phyloP scores from a whole-genome alignment of 1,284 basidiomycete species.

The Fomitopsis schrenkii region DNA sequence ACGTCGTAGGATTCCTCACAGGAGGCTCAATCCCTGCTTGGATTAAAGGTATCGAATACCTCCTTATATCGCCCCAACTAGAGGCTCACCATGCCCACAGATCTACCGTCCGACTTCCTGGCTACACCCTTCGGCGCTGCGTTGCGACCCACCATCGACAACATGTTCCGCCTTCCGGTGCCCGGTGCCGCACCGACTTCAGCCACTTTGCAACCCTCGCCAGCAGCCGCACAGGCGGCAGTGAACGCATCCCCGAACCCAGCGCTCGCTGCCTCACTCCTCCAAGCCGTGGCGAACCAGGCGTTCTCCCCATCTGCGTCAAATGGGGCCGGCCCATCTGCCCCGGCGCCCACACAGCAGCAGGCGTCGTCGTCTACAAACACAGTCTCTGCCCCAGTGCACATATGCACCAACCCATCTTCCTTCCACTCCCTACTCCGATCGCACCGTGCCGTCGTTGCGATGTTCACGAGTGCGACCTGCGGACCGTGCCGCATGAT shows the following conservation, averaged over 20 bases:
- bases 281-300: conserved; percentile 60
- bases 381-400: conserved; percentile 59
- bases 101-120: conserved; percentile 85
- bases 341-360: conserved; percentile 22
- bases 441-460: conserved; percentile 51
- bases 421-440: conserved; percentile 48
- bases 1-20: conserved; percentile 81
- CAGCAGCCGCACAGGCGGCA: conserved; percentile 27
- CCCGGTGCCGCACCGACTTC: conserved; percentile 40
- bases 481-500: conserved; percentile 63
- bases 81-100: conserved; percentile 33
- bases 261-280: conserved; percentile 52
- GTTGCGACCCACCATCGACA: conserved; percentile 83
- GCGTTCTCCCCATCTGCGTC: conserved; percentile 33
- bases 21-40: conserved; percentile 75
- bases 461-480: conserved; percentile 62
- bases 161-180: conserved; percentile 67
- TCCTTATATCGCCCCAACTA: not conserved
- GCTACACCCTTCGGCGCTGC: conserved; percentile 88
- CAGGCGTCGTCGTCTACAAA: conserved; percentile 32
- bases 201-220: conserved; percentile 24
- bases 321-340: conserved; percentile 20
- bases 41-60: conserved; percentile 55
- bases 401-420: conserved; percentile 52
- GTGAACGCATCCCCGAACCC: conserved; percentile 37